These are phyloP conservation scores for Byssothecium circinans DNA, from an alignment of 2,329 filamentous ascomycete genomes.

Conservation along the genomic window DNA sequence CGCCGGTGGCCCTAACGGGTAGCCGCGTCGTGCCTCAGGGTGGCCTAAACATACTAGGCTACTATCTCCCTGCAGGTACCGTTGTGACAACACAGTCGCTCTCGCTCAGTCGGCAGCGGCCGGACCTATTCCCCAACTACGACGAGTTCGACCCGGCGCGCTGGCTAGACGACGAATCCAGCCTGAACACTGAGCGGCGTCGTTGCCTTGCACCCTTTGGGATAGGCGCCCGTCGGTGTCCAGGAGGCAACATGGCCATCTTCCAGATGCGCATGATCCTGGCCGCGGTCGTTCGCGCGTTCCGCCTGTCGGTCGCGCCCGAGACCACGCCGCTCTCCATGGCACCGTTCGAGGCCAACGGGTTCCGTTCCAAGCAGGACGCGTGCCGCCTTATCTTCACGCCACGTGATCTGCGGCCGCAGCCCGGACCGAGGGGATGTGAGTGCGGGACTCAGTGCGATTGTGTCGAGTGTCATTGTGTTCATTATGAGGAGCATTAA, in stretches of 20 bases:
- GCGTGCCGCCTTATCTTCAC: slow-evolving; percentile 21
- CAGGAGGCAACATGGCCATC: slow-evolving; percentile 23
- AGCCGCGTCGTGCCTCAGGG: slow-evolving; percentile 19
- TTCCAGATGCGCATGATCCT: slow-evolving; percentile 25
- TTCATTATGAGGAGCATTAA: neutral
- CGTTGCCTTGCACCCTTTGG: slow-evolving; percentile 21
- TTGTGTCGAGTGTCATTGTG: neutral
- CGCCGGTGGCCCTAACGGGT: slow-evolving; percentile 23
- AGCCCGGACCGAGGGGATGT: neutral
- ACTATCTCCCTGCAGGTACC: slow-evolving; percentile 19
- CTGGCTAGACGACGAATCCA: slow-evolving; percentile 18
- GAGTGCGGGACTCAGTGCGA: neutral
- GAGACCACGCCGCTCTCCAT: slow-evolving; percentile 23
- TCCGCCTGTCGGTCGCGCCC: slow-evolving; percentile 16
- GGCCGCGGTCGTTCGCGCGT: slow-evolving; percentile 18
- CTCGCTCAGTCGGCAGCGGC: slow-evolving; percentile 23
- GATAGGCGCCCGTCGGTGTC: slow-evolving; percentile 21
- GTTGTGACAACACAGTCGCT: slow-evolving; percentile 20
- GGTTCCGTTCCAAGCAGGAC: slow-evolving; percentile 21
- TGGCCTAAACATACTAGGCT: slow-evolving; percentile 16
- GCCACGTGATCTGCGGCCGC: slow-evolving; percentile 5
- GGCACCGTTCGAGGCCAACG: slow-evolving; percentile 25
- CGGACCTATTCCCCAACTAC: slow-evolving; percentile 21
- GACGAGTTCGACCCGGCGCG: slow-evolving; percentile 19
- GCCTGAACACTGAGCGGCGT: slow-evolving; percentile 12